These are phyloP conservation scores for Apocynum venetum DNA, from an alignment of 257 asterid genomes.

Conservation along the genomic window DNA sequence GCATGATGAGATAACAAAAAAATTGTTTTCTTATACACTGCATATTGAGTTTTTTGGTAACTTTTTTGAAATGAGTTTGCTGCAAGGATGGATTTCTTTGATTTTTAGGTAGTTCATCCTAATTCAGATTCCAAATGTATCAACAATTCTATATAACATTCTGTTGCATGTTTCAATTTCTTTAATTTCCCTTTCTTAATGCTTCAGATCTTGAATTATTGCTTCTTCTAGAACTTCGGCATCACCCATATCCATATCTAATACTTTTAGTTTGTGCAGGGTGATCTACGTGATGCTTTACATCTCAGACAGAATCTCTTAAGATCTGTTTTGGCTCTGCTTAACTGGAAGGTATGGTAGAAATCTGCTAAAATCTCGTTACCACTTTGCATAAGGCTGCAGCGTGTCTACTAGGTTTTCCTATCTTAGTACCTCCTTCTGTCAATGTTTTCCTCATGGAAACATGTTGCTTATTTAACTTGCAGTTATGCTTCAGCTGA, in stretches of 20 bases:
- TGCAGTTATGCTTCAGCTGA: not conserved
- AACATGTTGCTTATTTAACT: not conserved
- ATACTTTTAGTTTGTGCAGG: constrained; percentile 35
- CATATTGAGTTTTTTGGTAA: not conserved
- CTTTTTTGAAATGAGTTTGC: not conserved
- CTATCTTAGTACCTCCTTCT: not conserved
- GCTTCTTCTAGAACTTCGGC: not conserved
- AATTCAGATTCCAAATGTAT: not conserved
- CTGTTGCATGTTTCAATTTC: not conserved
- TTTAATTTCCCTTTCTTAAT: not conserved
- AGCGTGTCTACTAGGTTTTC: not conserved
- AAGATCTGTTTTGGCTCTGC: constrained; percentile 58
- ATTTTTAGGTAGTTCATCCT: not conserved
- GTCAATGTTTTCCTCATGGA: not conserved
- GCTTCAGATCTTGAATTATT: not conserved
- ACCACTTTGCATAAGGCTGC: not conserved
- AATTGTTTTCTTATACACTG: not conserved
- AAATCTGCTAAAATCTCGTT: not conserved
- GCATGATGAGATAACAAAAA: not conserved
- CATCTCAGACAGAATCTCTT: constrained; percentile 70
- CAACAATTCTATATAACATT: not conserved
- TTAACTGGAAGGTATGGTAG: constrained; percentile 60
- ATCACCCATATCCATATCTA: not conserved
- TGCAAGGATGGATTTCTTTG: not conserved
- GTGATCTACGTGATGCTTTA: constrained; percentile 67